These are phyloP conservation scores for Vaucheria bursata DNA, from an alignment of 352 stramenopile genomes.

Conservation along the genomic window DNA sequence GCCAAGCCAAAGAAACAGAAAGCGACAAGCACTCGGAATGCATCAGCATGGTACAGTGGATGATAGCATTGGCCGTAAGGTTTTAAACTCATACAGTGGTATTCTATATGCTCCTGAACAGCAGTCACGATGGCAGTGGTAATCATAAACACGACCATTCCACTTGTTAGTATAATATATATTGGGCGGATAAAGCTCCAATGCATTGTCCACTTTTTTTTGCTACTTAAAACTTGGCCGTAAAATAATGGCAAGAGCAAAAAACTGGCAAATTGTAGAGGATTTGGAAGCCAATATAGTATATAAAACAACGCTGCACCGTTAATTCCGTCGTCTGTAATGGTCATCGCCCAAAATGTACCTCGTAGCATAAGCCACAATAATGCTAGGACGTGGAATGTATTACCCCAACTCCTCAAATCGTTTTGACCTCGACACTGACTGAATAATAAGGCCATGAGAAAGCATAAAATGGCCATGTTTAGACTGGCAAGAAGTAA, in stretches of 20 bases:
- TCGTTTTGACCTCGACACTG: conserved; percentile 12
- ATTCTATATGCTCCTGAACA: conserved; percentile 10
- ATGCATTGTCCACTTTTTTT: background rate
- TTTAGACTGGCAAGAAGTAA: conserved; percentile 16
- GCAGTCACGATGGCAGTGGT: conserved; percentile 3
- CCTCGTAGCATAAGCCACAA: conserved; percentile 31
- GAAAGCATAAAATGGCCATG: conserved; percentile 12
- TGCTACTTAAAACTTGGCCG: conserved; percentile 16
- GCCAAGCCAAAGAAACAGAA: conserved; percentile 39
- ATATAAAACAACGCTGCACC: conserved; percentile 23
- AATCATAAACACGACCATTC: conserved; percentile 5
- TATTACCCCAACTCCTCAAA: conserved; percentile 19
- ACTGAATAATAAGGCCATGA: conserved; percentile 18
- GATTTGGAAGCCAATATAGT: conserved; percentile 42
- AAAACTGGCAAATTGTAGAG: conserved; percentile 38
- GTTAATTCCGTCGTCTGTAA: conserved; percentile 1
- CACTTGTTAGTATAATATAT: conserved; percentile 5
- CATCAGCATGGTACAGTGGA: conserved; percentile 17
- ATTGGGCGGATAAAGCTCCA: conserved; percentile 1
- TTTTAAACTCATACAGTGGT: conserved; percentile 11
- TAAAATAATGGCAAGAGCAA: conserved; percentile 42
- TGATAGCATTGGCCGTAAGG: conserved; percentile 17
- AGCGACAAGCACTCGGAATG: conserved; percentile 18
- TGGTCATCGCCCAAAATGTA: conserved; percentile 38
- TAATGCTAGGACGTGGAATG: conserved; percentile 36